Evolutionary conservation across 2,329 filamentous ascomycete genomes (phyloP).

Genomic region (Annulohypoxylon truncatum): DNA sequence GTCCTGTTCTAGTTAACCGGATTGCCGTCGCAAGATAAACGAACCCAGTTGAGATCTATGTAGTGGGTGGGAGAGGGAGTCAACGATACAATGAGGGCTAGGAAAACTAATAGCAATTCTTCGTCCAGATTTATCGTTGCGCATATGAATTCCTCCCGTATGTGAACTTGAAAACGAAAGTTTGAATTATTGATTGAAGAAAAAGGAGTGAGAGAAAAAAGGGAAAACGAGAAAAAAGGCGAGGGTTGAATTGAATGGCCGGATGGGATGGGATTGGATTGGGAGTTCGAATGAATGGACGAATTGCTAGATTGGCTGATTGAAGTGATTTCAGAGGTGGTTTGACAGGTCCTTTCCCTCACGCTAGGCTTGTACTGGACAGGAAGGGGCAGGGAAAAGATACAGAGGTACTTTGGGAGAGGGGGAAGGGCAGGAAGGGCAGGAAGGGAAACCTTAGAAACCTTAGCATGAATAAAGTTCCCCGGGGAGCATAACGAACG

Average conservation of each 20-base stretch:
- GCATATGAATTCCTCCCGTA: slow-evolving; percentile 22
- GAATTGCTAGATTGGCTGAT: slow-evolving; percentile 40
- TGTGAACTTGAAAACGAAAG: slow-evolving; percentile 37
- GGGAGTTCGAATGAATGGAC: slow-evolving; percentile 41
- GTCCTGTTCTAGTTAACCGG: slow-evolving; percentile 18
- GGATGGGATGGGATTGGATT: slow-evolving; percentile 40
- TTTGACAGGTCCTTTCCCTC: slow-evolving; percentile 36
- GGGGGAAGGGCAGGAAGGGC: neutral
- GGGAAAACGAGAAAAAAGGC: slow-evolving; percentile 22
- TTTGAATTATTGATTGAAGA: slow-evolving; percentile 19
- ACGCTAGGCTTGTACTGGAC: slow-evolving; percentile 21
- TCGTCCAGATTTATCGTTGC: slow-evolving; percentile 26
- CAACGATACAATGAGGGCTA: slow-evolving; percentile 25
- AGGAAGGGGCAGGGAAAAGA: slow-evolving; percentile 13
- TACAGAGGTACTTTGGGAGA: neutral
- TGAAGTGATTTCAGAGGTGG: slow-evolving; percentile 40
- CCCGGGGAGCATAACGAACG: slow-evolving; percentile 47
- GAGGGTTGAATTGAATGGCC: slow-evolving; percentile 40
- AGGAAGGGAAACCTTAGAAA: slow-evolving; percentile 6
- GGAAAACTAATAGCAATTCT: slow-evolving; percentile 15
- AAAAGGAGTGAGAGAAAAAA: slow-evolving; percentile 23
- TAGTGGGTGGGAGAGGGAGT: slow-evolving; percentile 17
- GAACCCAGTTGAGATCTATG: slow-evolving; percentile 25
- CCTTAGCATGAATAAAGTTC: slow-evolving; percentile 47
- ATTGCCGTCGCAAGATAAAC: slow-evolving; percentile 25